Evolutionary conservation across 1,284 basidiomycete species (phyloP).

Genomic region (Fistulinella cinereoalba): DNA sequence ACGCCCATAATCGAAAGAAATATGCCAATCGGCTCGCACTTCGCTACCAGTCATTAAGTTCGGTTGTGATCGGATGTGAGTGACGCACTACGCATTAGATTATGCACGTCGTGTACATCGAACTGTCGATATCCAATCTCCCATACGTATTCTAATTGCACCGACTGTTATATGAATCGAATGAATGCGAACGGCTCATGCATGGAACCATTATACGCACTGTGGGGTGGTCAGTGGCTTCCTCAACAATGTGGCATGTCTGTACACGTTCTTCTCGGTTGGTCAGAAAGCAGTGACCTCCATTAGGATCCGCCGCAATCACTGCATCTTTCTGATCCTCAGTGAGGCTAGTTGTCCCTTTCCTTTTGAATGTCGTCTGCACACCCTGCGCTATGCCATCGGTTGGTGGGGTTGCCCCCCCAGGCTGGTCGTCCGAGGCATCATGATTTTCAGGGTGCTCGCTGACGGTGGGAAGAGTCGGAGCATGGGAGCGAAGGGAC

Average conservation of each 20-base stretch:
- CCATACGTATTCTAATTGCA: constrained; percentile 73
- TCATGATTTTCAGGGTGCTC: too few species aligned
- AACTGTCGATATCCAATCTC: not conserved
- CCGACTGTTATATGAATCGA: not conserved
- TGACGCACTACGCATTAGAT: not conserved
- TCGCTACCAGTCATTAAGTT: not conserved
- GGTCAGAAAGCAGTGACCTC: not conserved
- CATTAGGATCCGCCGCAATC: not conserved
- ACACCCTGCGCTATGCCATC: not conserved
- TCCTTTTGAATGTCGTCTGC: not conserved
- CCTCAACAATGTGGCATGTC: not conserved
- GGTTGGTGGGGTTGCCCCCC: not conserved
- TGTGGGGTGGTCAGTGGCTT: too few species aligned
- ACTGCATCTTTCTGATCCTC: not conserved
- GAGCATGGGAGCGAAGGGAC: too few species aligned
- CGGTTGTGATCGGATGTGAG: fast-evolving
- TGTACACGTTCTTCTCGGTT: not conserved
- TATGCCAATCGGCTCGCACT: not conserved
- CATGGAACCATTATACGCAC: not conserved
- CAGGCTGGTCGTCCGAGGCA: too few species aligned
- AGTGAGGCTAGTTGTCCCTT: not conserved
- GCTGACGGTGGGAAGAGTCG: too few species aligned
- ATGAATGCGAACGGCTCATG: not conserved
- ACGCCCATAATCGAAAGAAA: not conserved
- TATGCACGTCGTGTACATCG: not conserved